A percentile compares a stretch with the other conserved stretches of the same genome.
phyloP scores from a whole-genome alignment of 805 yeast genomes.

The Debaryomyces prosopidis region DNA sequence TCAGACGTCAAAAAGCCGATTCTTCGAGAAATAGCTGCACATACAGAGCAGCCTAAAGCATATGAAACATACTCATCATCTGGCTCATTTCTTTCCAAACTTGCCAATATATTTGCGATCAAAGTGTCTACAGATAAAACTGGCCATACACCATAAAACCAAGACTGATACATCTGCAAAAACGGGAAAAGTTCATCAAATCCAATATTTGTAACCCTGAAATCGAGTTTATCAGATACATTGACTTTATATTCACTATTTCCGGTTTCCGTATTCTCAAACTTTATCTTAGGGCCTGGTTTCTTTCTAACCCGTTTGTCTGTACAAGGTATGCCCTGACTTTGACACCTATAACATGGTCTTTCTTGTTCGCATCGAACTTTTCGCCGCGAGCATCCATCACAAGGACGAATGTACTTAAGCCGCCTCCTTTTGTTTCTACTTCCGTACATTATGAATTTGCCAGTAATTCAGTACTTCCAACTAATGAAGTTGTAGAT shows the following conservation, averaged over 20 bases:
- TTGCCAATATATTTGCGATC: conserved; percentile 19
- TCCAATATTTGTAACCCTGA: conserved; percentile 5
- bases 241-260: background rate
- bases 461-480: too few species aligned
- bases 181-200: conserved; percentile 29
- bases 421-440: too few species aligned
- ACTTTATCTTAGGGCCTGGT: conserved; percentile 37
- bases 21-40: conserved; percentile 31
- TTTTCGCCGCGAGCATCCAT: conserved; percentile 38
- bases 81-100: conserved; percentile 6
- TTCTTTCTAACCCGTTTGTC: conserved; percentile 32
- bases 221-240: background rate
- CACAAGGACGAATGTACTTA: conserved; percentile 37
- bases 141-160: conserved; percentile 45
- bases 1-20: conserved; percentile 10
- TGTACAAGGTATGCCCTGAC: conserved; percentile 34
- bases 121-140: conserved; percentile 32
- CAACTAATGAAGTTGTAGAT: too few species aligned
- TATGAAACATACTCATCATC: conserved; percentile 21
- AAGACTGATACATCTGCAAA: conserved; percentile 38
- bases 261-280: conserved; percentile 22
- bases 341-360: conserved; percentile 34
- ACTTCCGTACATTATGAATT: too few species aligned
- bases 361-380: conserved; percentile 31
- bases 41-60: conserved; percentile 34